Evolutionary conservation across 2,329 filamentous ascomycete species (phyloP).

Genomic region (Nigrospora sphaerica): DNA sequence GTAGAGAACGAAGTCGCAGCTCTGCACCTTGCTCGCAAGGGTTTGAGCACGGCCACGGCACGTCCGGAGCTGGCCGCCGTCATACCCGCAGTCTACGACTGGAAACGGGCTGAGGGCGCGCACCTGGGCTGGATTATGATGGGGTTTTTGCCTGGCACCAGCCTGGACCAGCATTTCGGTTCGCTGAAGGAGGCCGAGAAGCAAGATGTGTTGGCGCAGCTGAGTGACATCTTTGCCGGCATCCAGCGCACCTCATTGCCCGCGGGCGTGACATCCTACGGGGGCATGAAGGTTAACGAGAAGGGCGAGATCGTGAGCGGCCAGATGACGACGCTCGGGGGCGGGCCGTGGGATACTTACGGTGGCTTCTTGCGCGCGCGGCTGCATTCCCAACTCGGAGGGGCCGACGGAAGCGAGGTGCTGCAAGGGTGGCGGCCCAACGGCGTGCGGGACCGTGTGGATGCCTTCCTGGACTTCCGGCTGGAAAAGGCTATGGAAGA

Average conservation of each 20-base stretch:
- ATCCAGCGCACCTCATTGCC: constrained; percentile 11
- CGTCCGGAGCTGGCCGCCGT: not conserved
- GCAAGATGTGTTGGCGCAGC: constrained; percentile 8
- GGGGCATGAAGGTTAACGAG: constrained; percentile 10
- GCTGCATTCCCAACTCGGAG: not conserved
- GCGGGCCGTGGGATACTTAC: not conserved
- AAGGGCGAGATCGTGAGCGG: constrained; percentile 9
- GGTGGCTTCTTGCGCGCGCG: not conserved
- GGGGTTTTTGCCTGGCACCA: constrained; percentile 13
- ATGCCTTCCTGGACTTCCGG: constrained; percentile 4
- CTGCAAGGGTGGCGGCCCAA: constrained; percentile 1
- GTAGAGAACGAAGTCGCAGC: constrained; percentile 17
- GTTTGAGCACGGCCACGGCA: constrained; percentile 1
- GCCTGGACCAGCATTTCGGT: constrained; percentile 7
- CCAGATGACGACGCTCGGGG: constrained; percentile 1
- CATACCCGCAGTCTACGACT: constrained; percentile 14
- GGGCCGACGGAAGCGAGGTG: not conserved
- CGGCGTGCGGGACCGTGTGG: not conserved
- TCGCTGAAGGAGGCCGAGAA: not conserved
- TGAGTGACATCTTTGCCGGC: constrained; percentile 9
- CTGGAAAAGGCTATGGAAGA: constrained; percentile 5
- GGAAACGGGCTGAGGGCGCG: not conserved
- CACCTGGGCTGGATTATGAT: constrained; percentile 16
- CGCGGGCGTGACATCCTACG: constrained; percentile 4
- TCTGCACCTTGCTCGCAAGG: constrained; percentile 10